Conservation (phyloP, 2,329 filamentous ascomycete species). For the Orbilia quercus region DNA sequence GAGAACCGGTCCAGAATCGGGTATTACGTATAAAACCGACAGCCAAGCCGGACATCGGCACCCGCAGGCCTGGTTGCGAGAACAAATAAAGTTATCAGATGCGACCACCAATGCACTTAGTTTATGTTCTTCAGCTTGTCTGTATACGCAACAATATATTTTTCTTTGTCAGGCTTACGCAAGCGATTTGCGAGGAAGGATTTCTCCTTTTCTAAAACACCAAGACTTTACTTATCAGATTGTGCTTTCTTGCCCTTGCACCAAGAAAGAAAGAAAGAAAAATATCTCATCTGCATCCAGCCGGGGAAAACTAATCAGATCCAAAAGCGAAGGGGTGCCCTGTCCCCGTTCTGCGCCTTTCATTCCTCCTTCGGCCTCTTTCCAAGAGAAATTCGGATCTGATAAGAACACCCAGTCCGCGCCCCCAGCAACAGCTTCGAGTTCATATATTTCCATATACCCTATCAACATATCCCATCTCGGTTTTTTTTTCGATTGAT, state of each 20-base stretch:
- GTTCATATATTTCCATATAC: too few species aligned
- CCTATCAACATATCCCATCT: neutral
- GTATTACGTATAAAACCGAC: constrained; percentile 9
- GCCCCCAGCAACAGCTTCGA: too few species aligned
- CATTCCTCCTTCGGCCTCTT: neutral
- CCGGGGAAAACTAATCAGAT: constrained; percentile 3
- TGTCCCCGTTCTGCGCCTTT: neutral
- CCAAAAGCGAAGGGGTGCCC: neutral
- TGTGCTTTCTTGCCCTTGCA: too few species aligned
- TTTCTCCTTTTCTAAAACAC: too few species aligned
- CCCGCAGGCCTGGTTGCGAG: neutral
- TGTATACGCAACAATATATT: neutral
- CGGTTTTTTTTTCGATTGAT: too few species aligned
- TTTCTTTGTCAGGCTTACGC: neutral
- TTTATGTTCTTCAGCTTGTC: too few species aligned
- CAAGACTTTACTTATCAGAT: too few species aligned
- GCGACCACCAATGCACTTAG: constrained; percentile 17
- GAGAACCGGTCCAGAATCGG: constrained; percentile 26
- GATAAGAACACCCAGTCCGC: constrained; percentile 3
- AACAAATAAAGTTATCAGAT: constrained; percentile 56
- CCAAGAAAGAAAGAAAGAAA: too few species aligned
- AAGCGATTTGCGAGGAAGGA: neutral
- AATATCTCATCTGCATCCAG: too few species aligned
- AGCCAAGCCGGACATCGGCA: constrained; percentile 40
- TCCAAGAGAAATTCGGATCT: constrained; percentile 1